phyloP scores from a whole-genome alignment of 164 flowering plant genomes.

The Houttuynia cordata region DNA sequence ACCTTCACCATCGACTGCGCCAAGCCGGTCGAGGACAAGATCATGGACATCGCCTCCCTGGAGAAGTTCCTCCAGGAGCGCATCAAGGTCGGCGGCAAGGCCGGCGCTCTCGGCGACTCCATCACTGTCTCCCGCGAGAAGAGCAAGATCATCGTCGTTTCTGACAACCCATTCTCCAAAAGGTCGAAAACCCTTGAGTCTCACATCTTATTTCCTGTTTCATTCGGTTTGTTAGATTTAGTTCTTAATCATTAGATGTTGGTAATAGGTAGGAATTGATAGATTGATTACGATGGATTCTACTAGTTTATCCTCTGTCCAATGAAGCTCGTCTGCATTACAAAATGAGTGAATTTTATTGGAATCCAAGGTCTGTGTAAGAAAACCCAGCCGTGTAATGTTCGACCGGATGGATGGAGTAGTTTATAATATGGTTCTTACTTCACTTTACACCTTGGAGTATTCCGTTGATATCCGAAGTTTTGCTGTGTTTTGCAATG shows the following conservation, averaged over 20 bases:
- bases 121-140: constrained; percentile 53
- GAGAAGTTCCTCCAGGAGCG: constrained; percentile 71
- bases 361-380: too few species aligned
- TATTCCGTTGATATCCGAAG: too few species aligned
- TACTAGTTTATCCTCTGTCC: too few species aligned
- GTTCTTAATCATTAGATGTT: neutral
- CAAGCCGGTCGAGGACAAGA: constrained; percentile 65
- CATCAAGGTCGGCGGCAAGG: constrained; percentile 59
- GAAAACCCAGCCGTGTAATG: too few species aligned
- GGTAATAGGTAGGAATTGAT: neutral
- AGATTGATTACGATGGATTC: too few species aligned
- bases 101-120: constrained; percentile 59
- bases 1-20: constrained; percentile 56
- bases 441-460: too few species aligned
- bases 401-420: too few species aligned
- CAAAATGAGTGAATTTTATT: too few species aligned
- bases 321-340: too few species aligned
- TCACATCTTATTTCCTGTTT: neutral
- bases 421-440: too few species aligned
- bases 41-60: constrained; percentile 53
- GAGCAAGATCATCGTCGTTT: constrained; percentile 46
- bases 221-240: neutral
- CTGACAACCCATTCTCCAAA: constrained; percentile 46
- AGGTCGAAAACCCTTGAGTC: constrained; percentile 33
- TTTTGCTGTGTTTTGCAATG: too few species aligned